A percentile compares a stretch with the other conserved stretches of the same genome.
These are phyloP conservation scores for Nicotiana rustica DNA, from an alignment of 305 asterid genomes.

Conservation along the genomic window DNA sequence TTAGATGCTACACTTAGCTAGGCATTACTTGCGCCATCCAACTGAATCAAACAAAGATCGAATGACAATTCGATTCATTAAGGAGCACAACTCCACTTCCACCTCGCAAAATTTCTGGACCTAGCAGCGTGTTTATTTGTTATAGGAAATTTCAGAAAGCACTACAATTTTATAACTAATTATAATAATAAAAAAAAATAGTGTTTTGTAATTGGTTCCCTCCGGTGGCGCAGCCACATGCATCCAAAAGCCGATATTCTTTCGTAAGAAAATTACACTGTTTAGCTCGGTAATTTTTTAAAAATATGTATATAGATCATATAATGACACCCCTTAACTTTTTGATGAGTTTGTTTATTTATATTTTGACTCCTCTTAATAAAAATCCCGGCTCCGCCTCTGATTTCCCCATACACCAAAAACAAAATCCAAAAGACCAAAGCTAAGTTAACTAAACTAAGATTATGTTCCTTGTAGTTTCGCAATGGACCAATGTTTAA, in stretches of 20 bases:
- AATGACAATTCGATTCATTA: not conserved
- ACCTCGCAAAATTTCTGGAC: not conserved
- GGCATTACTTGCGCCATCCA: not conserved
- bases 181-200: not conserved
- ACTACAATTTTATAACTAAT: too few relatives aligned
- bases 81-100: not conserved
- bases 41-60: not conserved
- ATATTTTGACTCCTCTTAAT: too few relatives aligned
- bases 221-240: too few relatives aligned
- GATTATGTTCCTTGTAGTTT: slow-evolving; percentile 5
- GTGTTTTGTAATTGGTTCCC: not conserved
- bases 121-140: not conserved
- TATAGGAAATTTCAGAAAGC: too few relatives aligned
- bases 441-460: not conserved
- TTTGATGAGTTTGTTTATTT: too few relatives aligned
- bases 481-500: not conserved
- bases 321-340: too few relatives aligned
- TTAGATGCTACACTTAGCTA: not conserved
- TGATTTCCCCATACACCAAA: not conserved
- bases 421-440: not conserved
- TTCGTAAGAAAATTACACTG: too few relatives aligned
- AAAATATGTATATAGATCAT: too few relatives aligned
- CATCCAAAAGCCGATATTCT: too few relatives aligned
- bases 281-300: too few relatives aligned
- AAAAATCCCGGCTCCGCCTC: too few relatives aligned